Percentiles rank a stretch among this genome's conserved stretches.
These are phyloP conservation scores for Penicillium sp. DNA, from an alignment of 2,329 filamentous ascomycete species.

Conservation along the genomic window DNA sequence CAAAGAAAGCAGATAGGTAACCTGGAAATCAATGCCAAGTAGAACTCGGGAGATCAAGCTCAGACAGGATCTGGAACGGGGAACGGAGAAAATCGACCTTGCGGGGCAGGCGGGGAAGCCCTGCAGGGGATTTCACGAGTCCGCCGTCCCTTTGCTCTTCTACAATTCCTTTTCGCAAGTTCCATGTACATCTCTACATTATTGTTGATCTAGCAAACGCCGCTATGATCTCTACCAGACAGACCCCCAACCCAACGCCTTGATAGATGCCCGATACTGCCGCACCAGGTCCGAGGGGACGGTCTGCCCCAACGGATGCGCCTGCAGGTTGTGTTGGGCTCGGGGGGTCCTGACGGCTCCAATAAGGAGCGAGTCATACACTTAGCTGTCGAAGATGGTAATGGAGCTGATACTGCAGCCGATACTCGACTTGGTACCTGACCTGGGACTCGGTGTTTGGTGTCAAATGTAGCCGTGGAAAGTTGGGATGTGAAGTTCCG, in stretches of 20 bases:
- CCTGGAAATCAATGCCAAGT: neutral
- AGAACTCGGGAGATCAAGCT: neutral
- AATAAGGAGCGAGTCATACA: neutral
- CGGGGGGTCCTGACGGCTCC: neutral
- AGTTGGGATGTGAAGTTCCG: neutral
- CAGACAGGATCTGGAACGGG: neutral
- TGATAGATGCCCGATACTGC: neutral
- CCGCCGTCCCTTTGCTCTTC: neutral
- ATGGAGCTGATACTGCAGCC: neutral
- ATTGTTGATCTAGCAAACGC: neutral
- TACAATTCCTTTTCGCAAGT: neutral
- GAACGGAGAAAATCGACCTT: slow-evolving; percentile 3
- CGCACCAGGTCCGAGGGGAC: neutral
- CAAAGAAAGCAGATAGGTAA: neutral
- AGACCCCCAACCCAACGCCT: neutral
- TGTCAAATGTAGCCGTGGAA: neutral
- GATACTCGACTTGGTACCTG: neutral
- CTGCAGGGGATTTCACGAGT: slow-evolving; percentile 5
- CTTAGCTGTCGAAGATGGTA: neutral
- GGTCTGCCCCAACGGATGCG: slow-evolving; percentile 3
- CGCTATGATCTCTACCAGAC: neutral
- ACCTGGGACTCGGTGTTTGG: neutral
- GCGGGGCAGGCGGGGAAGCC: slow-evolving; percentile 23
- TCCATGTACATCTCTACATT: neutral
- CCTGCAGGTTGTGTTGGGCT: neutral